phyloP scores from a whole-genome alignment of 208 protist genomes.

The Trypanosoma caninum region DNA sequence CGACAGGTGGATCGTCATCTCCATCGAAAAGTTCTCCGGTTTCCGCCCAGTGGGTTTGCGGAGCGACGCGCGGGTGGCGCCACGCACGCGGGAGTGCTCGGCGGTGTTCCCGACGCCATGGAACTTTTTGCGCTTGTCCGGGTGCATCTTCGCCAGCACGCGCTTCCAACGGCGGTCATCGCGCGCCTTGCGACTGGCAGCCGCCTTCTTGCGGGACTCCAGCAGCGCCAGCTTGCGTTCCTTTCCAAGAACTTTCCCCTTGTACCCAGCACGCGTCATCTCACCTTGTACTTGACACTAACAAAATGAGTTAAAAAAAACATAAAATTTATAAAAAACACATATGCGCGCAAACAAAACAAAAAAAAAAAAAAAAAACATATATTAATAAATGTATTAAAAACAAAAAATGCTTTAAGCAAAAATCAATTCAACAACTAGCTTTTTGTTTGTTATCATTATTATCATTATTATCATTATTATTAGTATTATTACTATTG shows the following conservation, averaged over 20 bases:
- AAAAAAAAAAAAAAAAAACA: conserved; percentile 11
- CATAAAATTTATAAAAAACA: conserved; percentile 10
- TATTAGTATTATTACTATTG: too few relatives aligned
- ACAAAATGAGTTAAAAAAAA: background rate
- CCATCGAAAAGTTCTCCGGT: conserved; percentile 88
- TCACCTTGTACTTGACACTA: conserved; percentile 19
- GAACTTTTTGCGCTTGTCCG: conserved; percentile 83
- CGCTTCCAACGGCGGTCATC: conserved; percentile 90
- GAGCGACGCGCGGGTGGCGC: conserved; percentile 74
- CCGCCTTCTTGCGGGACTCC: conserved; percentile 67
- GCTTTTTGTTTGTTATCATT: too few relatives aligned
- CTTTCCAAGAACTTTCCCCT: conserved; percentile 80
- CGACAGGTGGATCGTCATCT: conserved; percentile 98
- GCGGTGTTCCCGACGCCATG: conserved; percentile 86
- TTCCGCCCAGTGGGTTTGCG: conserved; percentile 83
- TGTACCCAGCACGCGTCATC: conserved; percentile 78
- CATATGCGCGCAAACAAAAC: background rate
- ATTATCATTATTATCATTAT: too few relatives aligned
- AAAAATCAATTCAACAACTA: too few relatives aligned
- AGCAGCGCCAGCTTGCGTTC: conserved; percentile 78
- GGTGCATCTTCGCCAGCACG: conserved; percentile 83
- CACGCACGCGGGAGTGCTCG: conserved; percentile 82
- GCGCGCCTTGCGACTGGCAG: conserved; percentile 71
- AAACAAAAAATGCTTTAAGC: background rate
- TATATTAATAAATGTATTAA: background rate